Percentiles rank a stretch among this genome's conserved stretches.
phyloP scores from a whole-genome alignment of 345 rosid genomes.

The Camelina sativa region DNA sequence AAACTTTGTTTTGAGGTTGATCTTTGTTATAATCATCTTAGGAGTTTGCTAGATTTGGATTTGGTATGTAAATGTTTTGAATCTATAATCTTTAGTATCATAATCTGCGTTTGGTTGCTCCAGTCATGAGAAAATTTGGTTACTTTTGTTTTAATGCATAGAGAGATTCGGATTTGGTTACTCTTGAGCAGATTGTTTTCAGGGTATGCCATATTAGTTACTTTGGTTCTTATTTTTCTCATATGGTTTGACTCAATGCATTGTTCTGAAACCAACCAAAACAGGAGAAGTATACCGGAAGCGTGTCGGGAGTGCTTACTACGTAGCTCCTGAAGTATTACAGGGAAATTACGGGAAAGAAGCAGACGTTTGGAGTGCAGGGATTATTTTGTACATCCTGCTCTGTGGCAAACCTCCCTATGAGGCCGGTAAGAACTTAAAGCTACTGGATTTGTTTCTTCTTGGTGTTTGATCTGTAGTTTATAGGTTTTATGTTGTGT shows the following conservation, averaged over 20 bases:
- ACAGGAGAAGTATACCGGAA: slow-evolving; percentile 72
- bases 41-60: background rate
- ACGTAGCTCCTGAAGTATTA: slow-evolving; percentile 91
- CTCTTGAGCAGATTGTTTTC: background rate
- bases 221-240: background rate
- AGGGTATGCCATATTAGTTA: background rate
- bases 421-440: slow-evolving; percentile 63
- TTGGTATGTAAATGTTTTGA: background rate
- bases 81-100: background rate
- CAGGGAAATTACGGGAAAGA: slow-evolving; percentile 83
- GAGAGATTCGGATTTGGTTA: background rate
- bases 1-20: background rate
- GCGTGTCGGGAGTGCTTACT: slow-evolving; percentile 84
- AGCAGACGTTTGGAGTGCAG: slow-evolving; percentile 95
- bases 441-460: background rate
- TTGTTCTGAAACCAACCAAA: slow-evolving; percentile 16
- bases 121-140: background rate
- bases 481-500: background rate
- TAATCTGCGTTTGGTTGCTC: background rate
- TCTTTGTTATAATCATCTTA: background rate
- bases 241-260: background rate
- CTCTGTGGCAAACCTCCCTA: slow-evolving; percentile 82
- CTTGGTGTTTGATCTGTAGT: background rate
- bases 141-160: background rate
- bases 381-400: slow-evolving; percentile 79